Evolutionary conservation across 768 basidiomycete species (phyloP).

Genomic region (Psilocybe cyanescens): DNA sequence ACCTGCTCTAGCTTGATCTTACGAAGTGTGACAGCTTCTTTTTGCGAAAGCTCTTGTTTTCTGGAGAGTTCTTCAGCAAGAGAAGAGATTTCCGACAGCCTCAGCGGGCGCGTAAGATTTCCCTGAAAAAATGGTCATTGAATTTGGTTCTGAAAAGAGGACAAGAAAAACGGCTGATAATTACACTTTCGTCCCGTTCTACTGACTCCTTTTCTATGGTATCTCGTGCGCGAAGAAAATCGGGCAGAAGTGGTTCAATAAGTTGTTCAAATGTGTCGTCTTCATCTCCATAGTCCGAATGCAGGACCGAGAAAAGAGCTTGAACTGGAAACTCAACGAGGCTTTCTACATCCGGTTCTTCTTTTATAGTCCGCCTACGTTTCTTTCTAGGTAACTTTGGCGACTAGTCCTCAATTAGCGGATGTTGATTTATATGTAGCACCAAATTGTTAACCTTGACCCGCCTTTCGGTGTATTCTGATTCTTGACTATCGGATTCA

Average conservation of each 20-base stretch:
- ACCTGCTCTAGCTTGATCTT: constrained; percentile 52
- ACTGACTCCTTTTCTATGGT: constrained; percentile 18
- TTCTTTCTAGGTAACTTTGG: neutral
- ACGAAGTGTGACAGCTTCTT: constrained; percentile 21
- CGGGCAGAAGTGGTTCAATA: constrained; percentile 31
- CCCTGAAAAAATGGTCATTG: constrained; percentile 2
- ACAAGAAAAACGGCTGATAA: neutral
- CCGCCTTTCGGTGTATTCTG: constrained; percentile 6
- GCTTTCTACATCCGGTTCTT: neutral
- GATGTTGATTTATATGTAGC: neutral
- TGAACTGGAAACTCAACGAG: constrained; percentile 10
- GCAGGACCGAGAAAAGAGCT: constrained; percentile 13
- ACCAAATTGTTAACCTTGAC: neutral
- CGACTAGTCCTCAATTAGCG: neutral
- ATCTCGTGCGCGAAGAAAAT: constrained; percentile 29
- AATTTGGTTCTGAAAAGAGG: neutral
- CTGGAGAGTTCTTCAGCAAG: neutral
- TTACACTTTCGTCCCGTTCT: constrained; percentile 30
- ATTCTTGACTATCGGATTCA: constrained; percentile 6
- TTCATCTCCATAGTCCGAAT: constrained; percentile 10
- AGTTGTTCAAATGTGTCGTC: constrained; percentile 32
- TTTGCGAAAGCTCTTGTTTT: neutral
- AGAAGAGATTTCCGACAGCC: constrained; percentile 15
- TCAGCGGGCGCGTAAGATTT: constrained; percentile 12
- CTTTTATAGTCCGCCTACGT: neutral